Conservation (phyloP, 345 rosid species). For the Brassica juncea region DNA sequence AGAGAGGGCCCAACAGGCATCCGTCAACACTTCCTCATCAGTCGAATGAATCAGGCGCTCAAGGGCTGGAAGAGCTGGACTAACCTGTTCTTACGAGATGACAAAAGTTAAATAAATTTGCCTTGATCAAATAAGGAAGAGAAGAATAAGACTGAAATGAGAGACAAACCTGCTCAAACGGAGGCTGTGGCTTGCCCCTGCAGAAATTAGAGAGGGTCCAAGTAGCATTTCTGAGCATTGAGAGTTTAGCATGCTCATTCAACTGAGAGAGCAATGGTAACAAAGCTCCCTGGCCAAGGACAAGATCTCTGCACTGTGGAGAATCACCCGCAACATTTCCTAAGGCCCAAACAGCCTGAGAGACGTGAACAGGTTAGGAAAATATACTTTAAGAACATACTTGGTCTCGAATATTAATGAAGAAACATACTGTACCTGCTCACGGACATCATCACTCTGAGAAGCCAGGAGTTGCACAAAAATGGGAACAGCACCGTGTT, state of each 20-base stretch:
- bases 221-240: constrained; percentile 45
- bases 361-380: neutral
- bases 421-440: constrained; percentile 63
- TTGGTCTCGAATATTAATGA: neutral
- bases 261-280: constrained; percentile 40
- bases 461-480: constrained; percentile 69
- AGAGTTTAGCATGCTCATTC: constrained; percentile 44
- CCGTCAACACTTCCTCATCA: constrained; percentile 96
- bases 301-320: constrained; percentile 45
- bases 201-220: constrained; percentile 59
- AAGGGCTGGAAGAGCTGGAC: constrained; percentile 87
- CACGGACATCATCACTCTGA: constrained; percentile 80
- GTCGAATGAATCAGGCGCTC: constrained; percentile 78
- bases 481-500: constrained; percentile 73
- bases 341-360: constrained; percentile 45
- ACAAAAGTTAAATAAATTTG: neutral
- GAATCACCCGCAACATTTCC: constrained; percentile 48
- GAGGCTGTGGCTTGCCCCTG: constrained; percentile 85
- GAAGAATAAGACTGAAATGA: neutral
- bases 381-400: neutral
- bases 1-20: constrained; percentile 98
- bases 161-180: constrained; percentile 69
- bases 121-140: neutral
- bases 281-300: constrained; percentile 39
- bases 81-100: constrained; percentile 49